Percentiles rank a stretch among this genome's conserved stretches.
Conservation (phyloP, 805 yeast genomes). For the Candida parachauliodes region DNA sequence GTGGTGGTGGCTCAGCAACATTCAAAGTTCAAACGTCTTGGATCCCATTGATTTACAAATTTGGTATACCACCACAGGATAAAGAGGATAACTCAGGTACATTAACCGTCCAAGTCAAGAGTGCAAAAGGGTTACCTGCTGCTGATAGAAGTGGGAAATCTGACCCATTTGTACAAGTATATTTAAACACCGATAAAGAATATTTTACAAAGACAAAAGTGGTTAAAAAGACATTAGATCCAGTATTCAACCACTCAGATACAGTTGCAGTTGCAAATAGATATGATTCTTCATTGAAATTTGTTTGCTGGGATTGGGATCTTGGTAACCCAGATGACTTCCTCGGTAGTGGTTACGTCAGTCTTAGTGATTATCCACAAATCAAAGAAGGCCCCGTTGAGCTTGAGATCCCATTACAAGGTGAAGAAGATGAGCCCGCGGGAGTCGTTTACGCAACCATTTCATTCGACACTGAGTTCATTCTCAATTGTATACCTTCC, state of each 20-base stretch:
- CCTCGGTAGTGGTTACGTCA: slow-evolving; percentile 62
- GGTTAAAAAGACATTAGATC: slow-evolving; percentile 81
- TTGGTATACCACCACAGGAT: slow-evolving; percentile 69
- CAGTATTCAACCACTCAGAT: slow-evolving; percentile 80
- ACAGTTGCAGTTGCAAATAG: slow-evolving; percentile 57
- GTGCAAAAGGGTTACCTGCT: slow-evolving; percentile 67
- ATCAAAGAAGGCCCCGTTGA: slow-evolving; percentile 48
- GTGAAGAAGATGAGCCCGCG: slow-evolving; percentile 49
- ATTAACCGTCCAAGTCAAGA: slow-evolving; percentile 54
- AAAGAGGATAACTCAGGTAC: slow-evolving; percentile 72
- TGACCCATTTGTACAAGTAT: slow-evolving; percentile 81
- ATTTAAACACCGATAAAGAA: slow-evolving; percentile 58
- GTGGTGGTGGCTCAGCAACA: slow-evolving; percentile 50
- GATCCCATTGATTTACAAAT: slow-evolving; percentile 64
- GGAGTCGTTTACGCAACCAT: slow-evolving; percentile 63
- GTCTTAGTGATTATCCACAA: slow-evolving; percentile 41
- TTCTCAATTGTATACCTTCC: slow-evolving; percentile 42
- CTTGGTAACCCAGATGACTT: slow-evolving; percentile 84
- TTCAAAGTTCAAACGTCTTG: slow-evolving; percentile 65
- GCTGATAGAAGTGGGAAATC: slow-evolving; percentile 93
- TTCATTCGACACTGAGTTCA: slow-evolving; percentile 67
- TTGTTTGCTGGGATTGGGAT: slow-evolving; percentile 86
- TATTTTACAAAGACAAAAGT: slow-evolving; percentile 70
- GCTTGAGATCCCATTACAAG: slow-evolving; percentile 48
- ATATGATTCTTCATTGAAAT: slow-evolving; percentile 52